Evolutionary conservation across 805 yeast genomes (phyloP).

Genomic region (Metschnikowia dekortorum): DNA sequence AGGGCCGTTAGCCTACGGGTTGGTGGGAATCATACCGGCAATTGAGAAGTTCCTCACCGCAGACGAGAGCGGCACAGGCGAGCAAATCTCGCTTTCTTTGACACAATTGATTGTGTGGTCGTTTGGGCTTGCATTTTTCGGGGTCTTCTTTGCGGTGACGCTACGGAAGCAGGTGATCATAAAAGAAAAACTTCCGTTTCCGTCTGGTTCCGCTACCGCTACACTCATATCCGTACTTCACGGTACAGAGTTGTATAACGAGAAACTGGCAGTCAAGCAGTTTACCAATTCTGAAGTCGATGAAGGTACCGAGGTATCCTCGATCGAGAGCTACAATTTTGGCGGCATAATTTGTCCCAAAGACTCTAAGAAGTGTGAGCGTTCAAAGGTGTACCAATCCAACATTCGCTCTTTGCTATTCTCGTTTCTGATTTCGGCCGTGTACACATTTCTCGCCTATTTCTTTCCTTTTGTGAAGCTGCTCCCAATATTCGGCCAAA

Average conservation of each 20-base stretch:
- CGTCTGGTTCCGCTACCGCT: slow-evolving; percentile 95
- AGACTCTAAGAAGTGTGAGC: slow-evolving; percentile 10
- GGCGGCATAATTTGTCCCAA: slow-evolving; percentile 18
- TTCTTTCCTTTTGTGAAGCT: slow-evolving; percentile 65
- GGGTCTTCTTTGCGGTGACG: slow-evolving; percentile 92
- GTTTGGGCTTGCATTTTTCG: slow-evolving; percentile 83
- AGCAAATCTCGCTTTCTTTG: slow-evolving; percentile 33
- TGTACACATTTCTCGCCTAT: slow-evolving; percentile 67
- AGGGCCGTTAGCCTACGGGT: slow-evolving; percentile 92
- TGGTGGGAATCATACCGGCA: slow-evolving; percentile 95
- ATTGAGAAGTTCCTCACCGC: slow-evolving; percentile 79
- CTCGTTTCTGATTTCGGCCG: slow-evolving; percentile 67
- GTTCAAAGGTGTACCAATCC: slow-evolving; percentile 35
- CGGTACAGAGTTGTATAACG: slow-evolving; percentile 52
- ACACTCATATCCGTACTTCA: slow-evolving; percentile 85
- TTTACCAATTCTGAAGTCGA: neutral
- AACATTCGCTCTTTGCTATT: slow-evolving; percentile 56
- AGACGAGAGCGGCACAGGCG: slow-evolving; percentile 67
- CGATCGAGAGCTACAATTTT: slow-evolving; percentile 5
- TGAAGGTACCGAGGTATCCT: neutral
- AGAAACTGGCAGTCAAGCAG: slow-evolving; percentile 15
- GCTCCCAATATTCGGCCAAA: slow-evolving; percentile 72
- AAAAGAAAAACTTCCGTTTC: slow-evolving; percentile 85
- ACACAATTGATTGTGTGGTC: slow-evolving; percentile 75
- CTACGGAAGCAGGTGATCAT: slow-evolving; percentile 80